Evolutionary conservation across 129 eudicot genomes (phyloP).

Genomic region (Helianthus tuberosus): DNA sequence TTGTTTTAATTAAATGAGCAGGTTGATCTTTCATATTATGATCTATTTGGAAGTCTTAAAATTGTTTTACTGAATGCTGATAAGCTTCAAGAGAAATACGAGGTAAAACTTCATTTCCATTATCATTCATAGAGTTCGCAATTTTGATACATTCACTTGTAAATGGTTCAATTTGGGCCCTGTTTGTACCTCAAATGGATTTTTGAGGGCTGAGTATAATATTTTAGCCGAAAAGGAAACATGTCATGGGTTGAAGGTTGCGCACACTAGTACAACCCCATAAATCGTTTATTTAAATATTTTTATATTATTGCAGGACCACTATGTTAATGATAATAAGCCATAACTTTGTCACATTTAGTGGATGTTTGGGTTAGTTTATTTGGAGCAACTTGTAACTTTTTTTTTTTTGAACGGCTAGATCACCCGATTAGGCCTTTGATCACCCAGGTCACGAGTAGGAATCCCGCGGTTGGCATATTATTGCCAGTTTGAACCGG

Average conservation of each 20-base stretch:
- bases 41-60: conserved; percentile 79
- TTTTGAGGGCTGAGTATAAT: neutral
- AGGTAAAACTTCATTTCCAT: conserved; percentile 41
- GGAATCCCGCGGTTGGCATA: too few relatives aligned
- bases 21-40: conserved; percentile 80
- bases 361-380: too few relatives aligned
- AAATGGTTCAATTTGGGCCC: neutral
- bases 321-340: neutral
- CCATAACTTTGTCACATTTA: neutral
- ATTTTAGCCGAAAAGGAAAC: neutral
- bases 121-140: neutral
- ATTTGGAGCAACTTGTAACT: too few relatives aligned
- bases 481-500: too few relatives aligned
- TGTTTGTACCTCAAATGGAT: neutral
- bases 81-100: conserved; percentile 59
- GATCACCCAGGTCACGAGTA: too few relatives aligned
- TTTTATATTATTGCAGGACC: neutral
- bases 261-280: neutral
- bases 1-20: conserved; percentile 27
- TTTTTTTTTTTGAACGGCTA: too few relatives aligned
- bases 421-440: too few relatives aligned
- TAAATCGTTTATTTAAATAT: conserved; percentile 2
- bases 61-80: conserved; percentile 59
- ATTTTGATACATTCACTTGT: neutral
- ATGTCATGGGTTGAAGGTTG: neutral